Percentiles rank a stretch among this genome's conserved stretches.
Evolutionary conservation across 2,329 filamentous ascomycete genomes (phyloP).

Genomic region (Alternaria dauci): DNA sequence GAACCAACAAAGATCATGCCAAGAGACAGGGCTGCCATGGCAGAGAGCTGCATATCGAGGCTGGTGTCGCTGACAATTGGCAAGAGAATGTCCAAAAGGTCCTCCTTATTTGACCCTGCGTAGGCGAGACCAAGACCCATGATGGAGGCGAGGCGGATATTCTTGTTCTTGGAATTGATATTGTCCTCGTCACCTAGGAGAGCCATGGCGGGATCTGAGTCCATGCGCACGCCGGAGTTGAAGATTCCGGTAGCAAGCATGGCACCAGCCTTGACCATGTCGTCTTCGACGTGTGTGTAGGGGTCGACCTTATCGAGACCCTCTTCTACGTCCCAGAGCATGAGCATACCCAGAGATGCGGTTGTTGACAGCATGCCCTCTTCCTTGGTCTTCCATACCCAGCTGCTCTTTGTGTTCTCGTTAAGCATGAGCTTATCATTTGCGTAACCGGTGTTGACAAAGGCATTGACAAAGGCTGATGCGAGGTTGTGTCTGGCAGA

Average conservation of each 20-base stretch:
- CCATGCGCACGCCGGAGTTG: slow-evolving; percentile 88
- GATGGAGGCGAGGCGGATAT: slow-evolving; percentile 83
- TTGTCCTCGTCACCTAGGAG: slow-evolving; percentile 82
- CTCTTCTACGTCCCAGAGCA: slow-evolving; percentile 92
- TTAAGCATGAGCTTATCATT: slow-evolving; percentile 98
- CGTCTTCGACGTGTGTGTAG: slow-evolving; percentile 85
- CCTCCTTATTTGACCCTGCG: slow-evolving; percentile 90
- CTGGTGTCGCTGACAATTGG: slow-evolving; percentile 86
- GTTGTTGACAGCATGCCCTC: slow-evolving; percentile 97
- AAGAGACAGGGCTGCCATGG: slow-evolving; percentile 91
- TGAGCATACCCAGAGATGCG: slow-evolving; percentile 88
- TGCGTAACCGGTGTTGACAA: slow-evolving; percentile 94
- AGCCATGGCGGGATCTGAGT: slow-evolving; percentile 89
- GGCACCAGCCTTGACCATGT: slow-evolving; percentile 88
- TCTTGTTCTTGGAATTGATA: slow-evolving; percentile 77
- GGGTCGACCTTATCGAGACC: slow-evolving; percentile 94
- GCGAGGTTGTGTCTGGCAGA: slow-evolving; percentile 96
- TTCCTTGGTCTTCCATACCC: slow-evolving; percentile 99
- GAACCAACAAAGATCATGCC: slow-evolving; percentile 94
- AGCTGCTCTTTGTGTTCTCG: slow-evolving; percentile 81
- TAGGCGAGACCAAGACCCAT: slow-evolving; percentile 97
- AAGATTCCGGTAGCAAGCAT: slow-evolving; percentile 94
- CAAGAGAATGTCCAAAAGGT: slow-evolving; percentile 82
- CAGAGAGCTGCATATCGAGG: slow-evolving; percentile 92
- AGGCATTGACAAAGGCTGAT: slow-evolving; percentile 94